These are phyloP conservation scores for Salix dunnii DNA, from an alignment of 345 rosid genomes.

Conservation along the genomic window DNA sequence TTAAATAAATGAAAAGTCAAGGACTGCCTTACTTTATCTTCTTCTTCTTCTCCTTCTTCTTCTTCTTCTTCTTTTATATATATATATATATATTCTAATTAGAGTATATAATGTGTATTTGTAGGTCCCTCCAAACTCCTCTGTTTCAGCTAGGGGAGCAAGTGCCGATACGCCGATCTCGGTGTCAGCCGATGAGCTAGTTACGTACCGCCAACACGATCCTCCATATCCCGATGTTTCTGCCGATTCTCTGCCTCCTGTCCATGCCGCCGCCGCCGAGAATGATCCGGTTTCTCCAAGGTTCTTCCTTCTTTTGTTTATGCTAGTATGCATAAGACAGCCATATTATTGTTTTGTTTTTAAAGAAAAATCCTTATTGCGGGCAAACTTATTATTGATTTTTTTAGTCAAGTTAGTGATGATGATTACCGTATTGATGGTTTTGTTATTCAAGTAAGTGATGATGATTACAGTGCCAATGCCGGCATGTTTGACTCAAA, in stretches of 20 bases:
- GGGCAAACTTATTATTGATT: slow-evolving; percentile 3
- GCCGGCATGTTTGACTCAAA: neutral
- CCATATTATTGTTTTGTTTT: neutral
- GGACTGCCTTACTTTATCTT: neutral
- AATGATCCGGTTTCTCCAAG: slow-evolving; percentile 31
- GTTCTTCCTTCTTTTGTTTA: slow-evolving; percentile 12
- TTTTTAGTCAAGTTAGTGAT: neutral
- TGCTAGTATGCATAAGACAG: neutral
- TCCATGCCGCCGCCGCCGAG: slow-evolving; percentile 14
- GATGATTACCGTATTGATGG: slow-evolving; percentile 2
- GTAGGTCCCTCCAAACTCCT: slow-evolving; percentile 32
- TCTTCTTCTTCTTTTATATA: too few relatives aligned
- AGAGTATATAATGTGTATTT: neutral
- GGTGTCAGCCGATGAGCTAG: slow-evolving; percentile 15
- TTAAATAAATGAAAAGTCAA: slow-evolving; percentile 8
- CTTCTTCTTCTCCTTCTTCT: neutral
- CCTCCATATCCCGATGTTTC: slow-evolving; percentile 11
- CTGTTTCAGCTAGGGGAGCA: slow-evolving; percentile 25
- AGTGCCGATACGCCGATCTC: slow-evolving; percentile 11
- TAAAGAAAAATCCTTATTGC: neutral
- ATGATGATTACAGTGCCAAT: neutral
- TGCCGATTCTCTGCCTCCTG: slow-evolving; percentile 4
- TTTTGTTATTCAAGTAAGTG: neutral
- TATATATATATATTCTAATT: too few relatives aligned
- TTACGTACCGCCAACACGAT: slow-evolving; percentile 18